Conservation (phyloP, 495 filamentous ascomycete species). For the Xylaria castorea region DNA sequence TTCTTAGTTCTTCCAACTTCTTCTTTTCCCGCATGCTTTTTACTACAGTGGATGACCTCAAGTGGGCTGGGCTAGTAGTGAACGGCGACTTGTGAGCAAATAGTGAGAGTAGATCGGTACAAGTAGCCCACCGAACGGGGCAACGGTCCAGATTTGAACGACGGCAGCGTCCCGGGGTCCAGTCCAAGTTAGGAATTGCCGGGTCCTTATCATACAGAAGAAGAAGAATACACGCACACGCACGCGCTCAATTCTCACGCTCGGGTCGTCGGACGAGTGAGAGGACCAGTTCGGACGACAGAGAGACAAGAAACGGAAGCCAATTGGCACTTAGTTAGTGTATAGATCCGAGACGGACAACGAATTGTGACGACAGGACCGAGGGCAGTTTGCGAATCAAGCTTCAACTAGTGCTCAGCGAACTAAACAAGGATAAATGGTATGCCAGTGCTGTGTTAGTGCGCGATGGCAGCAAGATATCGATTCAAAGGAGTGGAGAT, state of each 20-base stretch:
- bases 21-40: constrained; percentile 10
- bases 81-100: constrained; percentile 1
- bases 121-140: constrained; percentile 12
- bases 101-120: constrained; percentile 8
- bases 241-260: background rate
- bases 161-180: constrained; percentile 21
- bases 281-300: background rate
- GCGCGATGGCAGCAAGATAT: background rate
- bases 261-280: background rate
- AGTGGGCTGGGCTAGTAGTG: constrained; percentile 1
- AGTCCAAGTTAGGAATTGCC: constrained; percentile 4
- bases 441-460: background rate
- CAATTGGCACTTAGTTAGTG: background rate
- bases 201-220: constrained; percentile 9
- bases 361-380: background rate
- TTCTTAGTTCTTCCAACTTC: constrained; percentile 3
- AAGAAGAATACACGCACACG: background rate
- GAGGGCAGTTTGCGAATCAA: background rate
- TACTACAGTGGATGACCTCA: constrained; percentile 6
- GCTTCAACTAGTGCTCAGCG: background rate
- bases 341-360: background rate
- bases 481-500: constrained; percentile 11
- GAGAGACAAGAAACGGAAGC: background rate
- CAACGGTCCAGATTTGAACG: constrained; percentile 7
- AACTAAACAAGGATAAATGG: background rate